A percentile compares a stretch with the other conserved stretches of the same genome.
phyloP scores from a whole-genome alignment of 768 basidiomycete genomes.

The Boletus coccyginus region DNA sequence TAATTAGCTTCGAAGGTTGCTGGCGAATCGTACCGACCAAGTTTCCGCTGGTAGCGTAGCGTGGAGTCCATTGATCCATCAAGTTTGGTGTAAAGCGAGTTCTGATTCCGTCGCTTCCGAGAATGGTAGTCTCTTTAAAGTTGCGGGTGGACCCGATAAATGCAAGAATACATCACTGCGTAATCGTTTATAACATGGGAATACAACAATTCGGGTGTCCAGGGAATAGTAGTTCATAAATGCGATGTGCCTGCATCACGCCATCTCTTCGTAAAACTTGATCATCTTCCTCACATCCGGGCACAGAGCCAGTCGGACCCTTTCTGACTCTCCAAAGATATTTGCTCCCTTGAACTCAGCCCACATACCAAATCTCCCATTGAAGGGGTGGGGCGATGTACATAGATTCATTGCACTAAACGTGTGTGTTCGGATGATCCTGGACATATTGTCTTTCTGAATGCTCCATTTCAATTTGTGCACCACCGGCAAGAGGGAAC shows the following conservation, averaged over 20 bases:
- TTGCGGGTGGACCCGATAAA: not conserved
- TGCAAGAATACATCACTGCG: not conserved
- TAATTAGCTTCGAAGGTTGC: slow-evolving; percentile 8
- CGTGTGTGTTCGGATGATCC: slow-evolving; percentile 45
- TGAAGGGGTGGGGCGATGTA: slow-evolving; percentile 24
- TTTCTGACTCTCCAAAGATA: slow-evolving; percentile 59
- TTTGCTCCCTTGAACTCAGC: slow-evolving; percentile 48
- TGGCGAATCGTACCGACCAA: slow-evolving; percentile 4
- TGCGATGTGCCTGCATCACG: slow-evolving; percentile 6
- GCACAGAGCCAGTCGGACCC: slow-evolving; percentile 66
- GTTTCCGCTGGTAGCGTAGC: not conserved
- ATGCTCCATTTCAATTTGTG: slow-evolving; percentile 71
- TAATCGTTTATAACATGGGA: not conserved
- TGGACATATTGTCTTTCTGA: slow-evolving; percentile 59
- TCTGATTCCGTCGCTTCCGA: not conserved
- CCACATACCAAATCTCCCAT: slow-evolving; percentile 49
- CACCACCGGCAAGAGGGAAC: slow-evolving; percentile 60
- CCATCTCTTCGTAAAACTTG: slow-evolving; percentile 53
- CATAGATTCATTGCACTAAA: slow-evolving; percentile 30
- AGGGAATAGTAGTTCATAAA: not conserved
- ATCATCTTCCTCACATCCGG: slow-evolving; percentile 59
- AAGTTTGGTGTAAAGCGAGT: not conserved
- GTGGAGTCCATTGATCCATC: not conserved
- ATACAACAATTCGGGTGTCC: not conserved
- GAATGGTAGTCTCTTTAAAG: not conserved